These are phyloP conservation scores for Colletotrichum tabaci DNA, from an alignment of 2,329 filamentous ascomycete species.

Conservation along the genomic window DNA sequence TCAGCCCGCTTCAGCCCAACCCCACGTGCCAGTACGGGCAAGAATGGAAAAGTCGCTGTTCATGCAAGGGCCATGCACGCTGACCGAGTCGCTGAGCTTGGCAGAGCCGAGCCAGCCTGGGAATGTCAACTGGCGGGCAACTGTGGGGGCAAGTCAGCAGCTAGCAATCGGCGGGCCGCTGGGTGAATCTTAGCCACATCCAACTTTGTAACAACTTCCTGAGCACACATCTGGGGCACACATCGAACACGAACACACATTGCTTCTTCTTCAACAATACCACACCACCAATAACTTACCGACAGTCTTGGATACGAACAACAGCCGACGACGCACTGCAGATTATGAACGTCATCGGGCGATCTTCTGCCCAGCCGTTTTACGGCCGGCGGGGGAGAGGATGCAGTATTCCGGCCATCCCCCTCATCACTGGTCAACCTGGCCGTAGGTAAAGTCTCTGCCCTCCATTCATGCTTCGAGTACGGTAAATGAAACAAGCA, in stretches of 20 bases:
- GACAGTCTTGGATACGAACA: not conserved
- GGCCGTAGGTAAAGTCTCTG: not conserved
- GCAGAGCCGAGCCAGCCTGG: not conserved
- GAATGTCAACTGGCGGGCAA: not conserved
- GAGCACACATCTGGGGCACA: not conserved
- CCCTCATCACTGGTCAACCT: not conserved
- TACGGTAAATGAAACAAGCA: not conserved
- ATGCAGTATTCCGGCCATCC: not conserved
- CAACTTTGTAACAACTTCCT: too few relatives aligned
- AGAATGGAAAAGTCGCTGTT: constrained; percentile 1
- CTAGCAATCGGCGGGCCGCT: not conserved
- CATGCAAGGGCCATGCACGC: constrained; percentile 19
- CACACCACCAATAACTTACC: not conserved
- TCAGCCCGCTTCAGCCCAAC: not conserved
- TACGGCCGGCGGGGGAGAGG: not conserved
- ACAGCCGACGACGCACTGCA: not conserved
- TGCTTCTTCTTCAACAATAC: constrained; percentile 14
- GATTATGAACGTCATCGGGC: not conserved
- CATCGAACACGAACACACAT: not conserved
- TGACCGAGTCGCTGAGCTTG: not conserved
- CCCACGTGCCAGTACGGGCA: constrained; percentile 15
- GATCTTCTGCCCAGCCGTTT: not conserved
- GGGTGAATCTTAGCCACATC: not conserved
- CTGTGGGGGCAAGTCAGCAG: constrained; percentile 5
- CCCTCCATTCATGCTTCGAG: not conserved